Conservation (phyloP, 2,329 filamentous ascomycete species). For the Amylocarpus encephaloides region DNA sequence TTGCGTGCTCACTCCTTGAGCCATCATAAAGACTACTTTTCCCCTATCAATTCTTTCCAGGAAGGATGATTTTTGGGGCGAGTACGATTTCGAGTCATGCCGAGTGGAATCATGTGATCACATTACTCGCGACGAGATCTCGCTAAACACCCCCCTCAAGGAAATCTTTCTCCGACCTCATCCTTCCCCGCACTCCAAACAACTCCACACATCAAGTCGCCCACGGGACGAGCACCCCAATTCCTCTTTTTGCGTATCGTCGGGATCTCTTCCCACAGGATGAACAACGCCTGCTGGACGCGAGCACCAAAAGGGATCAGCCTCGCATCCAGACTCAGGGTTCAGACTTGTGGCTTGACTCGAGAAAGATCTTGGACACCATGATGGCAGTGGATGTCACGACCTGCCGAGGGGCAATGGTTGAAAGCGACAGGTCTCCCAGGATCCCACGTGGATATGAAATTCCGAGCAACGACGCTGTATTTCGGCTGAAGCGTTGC, state of each 20-base stretch:
- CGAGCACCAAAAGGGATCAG: neutral
- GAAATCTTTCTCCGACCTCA: neutral
- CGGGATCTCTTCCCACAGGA: neutral
- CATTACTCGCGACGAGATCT: neutral
- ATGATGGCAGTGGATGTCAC: neutral
- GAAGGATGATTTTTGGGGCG: no score
- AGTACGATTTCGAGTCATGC: neutral
- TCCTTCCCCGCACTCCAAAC: slow-evolving; percentile 1
- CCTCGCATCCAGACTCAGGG: neutral
- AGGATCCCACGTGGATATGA: slow-evolving; percentile 2
- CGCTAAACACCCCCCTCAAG: neutral
- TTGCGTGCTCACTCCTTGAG: no score
- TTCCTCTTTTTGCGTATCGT: neutral
- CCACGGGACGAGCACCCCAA: neutral
- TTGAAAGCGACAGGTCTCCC: neutral
- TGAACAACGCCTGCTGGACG: neutral
- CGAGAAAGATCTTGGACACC: neutral
- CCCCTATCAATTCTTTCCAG: no score
- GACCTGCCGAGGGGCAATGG: neutral
- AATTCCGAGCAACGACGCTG: slow-evolving; percentile 1
- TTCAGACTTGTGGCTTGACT: neutral
- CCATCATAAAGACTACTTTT: no score
- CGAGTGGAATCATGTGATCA: neutral
- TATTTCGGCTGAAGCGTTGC: neutral
- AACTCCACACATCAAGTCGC: neutral